Evolutionary conservation across 306 rosid genomes (phyloP), one percentile per base, ranked within the genome.

Genomic region (Gillenia trifoliata): DNA sequence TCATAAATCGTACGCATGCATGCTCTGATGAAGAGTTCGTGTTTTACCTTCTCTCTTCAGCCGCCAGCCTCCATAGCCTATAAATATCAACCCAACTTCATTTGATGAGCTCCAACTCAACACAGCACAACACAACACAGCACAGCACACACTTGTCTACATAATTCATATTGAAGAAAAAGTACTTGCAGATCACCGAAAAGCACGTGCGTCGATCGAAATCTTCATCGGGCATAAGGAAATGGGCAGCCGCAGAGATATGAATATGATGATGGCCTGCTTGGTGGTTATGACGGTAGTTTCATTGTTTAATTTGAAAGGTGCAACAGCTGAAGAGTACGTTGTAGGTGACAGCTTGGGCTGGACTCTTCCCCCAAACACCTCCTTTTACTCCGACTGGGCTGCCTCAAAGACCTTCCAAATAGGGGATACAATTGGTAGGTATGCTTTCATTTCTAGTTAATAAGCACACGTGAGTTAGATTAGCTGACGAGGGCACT

Each of bases 301-400:
- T 59, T 26, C 19, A 11, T 59, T 26, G 28, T 59, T 55, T 28
- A 55, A 55, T 55, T 55, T 75, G 59, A 50, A 55, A 20, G 68
- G 43, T 45, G 75, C 78, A 59, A 47, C 66, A 1, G 78, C 81
- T 3, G 45, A 11, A 31, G 57, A 8, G 0, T 81, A 81, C 20
- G 16, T 4, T 5, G 75, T 77, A 8, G 85, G 85, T 9, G 85
- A 38, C 57, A 72, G 31, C 30, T 59, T 72, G 20, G 85, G 75
- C 15, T 81, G 78, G 81, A 68, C 13, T 6, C 1, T 77, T 52
- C 82, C 85, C 19, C 76, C 79, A 1, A 62, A 81, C 61, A 22
- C 60, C 16, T 61, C 75, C 22, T 77, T 52, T 17, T 73, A 81
- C 66, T 66, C 81, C 16, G 63, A 77, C 3, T 77, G 85, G 79